Conservation (phyloP, 2,329 filamentous ascomycete genomes). For the Rhynchosporium agropyri region DNA sequence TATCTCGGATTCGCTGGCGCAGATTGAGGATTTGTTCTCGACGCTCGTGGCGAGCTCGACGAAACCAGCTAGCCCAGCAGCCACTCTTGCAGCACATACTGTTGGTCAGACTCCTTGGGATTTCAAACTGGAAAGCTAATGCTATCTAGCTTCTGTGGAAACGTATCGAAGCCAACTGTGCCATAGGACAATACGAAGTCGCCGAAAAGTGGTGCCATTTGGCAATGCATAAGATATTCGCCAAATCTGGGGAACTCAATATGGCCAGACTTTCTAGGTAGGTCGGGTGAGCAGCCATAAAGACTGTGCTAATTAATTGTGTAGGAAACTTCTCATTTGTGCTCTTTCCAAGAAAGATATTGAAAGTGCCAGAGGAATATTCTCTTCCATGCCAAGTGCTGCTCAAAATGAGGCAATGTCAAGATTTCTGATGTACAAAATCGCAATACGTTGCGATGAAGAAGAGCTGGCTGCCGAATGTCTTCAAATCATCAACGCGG, state of each 20-base stretch:
- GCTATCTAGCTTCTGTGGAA: slow-evolving; percentile 75
- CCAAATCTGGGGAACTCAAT: slow-evolving; percentile 66
- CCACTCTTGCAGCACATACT: slow-evolving; percentile 68
- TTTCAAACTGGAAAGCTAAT: slow-evolving; percentile 28
- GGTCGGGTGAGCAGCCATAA: neutral
- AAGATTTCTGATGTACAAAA: slow-evolving; percentile 74
- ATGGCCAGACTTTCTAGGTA: slow-evolving; percentile 69
- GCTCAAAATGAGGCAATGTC: slow-evolving; percentile 66
- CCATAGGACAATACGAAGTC: slow-evolving; percentile 53
- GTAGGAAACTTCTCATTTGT: slow-evolving; percentile 74
- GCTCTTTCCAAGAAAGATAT: slow-evolving; percentile 61
- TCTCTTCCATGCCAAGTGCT: slow-evolving; percentile 60
- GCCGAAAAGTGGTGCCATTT: slow-evolving; percentile 73
- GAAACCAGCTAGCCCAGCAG: slow-evolving; percentile 56
- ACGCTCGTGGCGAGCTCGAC: slow-evolving; percentile 49
- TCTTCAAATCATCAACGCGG: slow-evolving; percentile 61
- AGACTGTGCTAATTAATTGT: slow-evolving; percentile 10
- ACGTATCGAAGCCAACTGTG: slow-evolving; percentile 62
- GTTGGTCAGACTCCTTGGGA: slow-evolving; percentile 46
- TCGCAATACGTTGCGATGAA: slow-evolving; percentile 63
- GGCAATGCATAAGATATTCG: slow-evolving; percentile 68
- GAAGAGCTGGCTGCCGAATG: slow-evolving; percentile 62
- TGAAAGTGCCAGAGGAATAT: slow-evolving; percentile 55
- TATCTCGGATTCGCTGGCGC: slow-evolving; percentile 42
- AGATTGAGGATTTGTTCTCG: slow-evolving; percentile 50